A percentile compares a stretch with the other conserved stretches of the same genome.
phyloP scores from a whole-genome alignment of 352 stramenopile species.

The Phytophthora pini region DNA sequence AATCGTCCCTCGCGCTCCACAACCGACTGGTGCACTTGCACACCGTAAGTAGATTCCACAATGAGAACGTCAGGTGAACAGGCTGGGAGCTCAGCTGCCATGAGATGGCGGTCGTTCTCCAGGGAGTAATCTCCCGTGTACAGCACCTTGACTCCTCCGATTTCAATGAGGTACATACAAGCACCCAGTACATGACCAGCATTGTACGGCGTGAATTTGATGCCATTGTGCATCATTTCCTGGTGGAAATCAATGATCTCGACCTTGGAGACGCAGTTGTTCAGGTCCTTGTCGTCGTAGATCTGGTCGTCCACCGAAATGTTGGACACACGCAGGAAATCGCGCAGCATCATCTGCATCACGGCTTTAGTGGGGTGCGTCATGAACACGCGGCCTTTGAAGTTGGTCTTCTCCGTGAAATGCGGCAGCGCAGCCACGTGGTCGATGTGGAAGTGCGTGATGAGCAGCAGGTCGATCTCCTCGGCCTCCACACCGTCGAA shows the following conservation, averaged over 20 bases:
- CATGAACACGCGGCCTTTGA: slow-evolving; percentile 99
- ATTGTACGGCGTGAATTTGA: slow-evolving; percentile 99
- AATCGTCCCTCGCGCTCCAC: slow-evolving; percentile 97
- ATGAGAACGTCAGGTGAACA: slow-evolving; percentile 98
- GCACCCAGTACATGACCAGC: slow-evolving; percentile 99
- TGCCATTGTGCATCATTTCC: slow-evolving; percentile 96
- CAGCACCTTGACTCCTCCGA: slow-evolving; percentile 97
- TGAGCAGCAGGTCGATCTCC: slow-evolving; percentile 97
- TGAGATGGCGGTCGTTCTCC: slow-evolving; percentile 98
- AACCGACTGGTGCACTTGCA: slow-evolving; percentile 96
- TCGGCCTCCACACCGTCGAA: slow-evolving; percentile 97
- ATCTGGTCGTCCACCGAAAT: slow-evolving; percentile 94
- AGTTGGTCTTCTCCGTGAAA: slow-evolving; percentile 99
- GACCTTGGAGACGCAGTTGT: slow-evolving; percentile 97
- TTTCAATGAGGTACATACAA: slow-evolving; percentile 99
- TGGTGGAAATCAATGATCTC: slow-evolving; percentile 99
- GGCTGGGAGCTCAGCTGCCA: slow-evolving; percentile 87
- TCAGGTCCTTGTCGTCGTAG: slow-evolving; percentile 95
- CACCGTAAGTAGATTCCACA: slow-evolving; percentile 98
- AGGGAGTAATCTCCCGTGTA: slow-evolving; percentile 99
- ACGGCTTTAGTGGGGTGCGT: slow-evolving; percentile 99
- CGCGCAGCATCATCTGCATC: slow-evolving; percentile 97
- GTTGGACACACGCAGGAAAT: slow-evolving; percentile 97
- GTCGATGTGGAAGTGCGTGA: slow-evolving; percentile 99
- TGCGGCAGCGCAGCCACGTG: slow-evolving; percentile 99